Percentiles rank a stretch among this genome's conserved stretches.
Conservation (phyloP, 2,329 filamentous ascomycete species). For the Epichloe typhina region DNA sequence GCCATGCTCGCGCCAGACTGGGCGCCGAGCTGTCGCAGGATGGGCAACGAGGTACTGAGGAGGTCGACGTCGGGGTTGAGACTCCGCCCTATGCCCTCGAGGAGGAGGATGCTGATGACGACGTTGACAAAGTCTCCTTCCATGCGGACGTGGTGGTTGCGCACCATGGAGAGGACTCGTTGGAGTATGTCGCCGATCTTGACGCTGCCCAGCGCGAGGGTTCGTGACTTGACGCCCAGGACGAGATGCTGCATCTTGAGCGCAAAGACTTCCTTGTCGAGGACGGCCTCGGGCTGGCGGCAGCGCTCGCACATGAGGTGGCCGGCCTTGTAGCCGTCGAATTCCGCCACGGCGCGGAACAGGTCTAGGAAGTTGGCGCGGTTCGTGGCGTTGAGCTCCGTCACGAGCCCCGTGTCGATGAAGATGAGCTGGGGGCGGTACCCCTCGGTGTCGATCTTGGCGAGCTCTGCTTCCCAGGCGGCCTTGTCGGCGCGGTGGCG, state of each 20-base stretch:
- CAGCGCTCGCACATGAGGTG: constrained; percentile 94
- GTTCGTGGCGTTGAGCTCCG: constrained; percentile 78
- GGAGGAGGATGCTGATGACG: constrained; percentile 80
- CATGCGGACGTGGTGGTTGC: constrained; percentile 79
- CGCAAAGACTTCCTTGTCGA: constrained; percentile 82
- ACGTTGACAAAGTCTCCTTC: constrained; percentile 99
- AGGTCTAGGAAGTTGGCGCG: constrained; percentile 85
- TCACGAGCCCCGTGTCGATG: constrained; percentile 92
- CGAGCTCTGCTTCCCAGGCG: constrained; percentile 63
- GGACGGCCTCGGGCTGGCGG: constrained; percentile 78
- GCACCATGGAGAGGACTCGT: constrained; percentile 82
- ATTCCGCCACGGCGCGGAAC: constrained; percentile 91
- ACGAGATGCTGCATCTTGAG: constrained; percentile 96
- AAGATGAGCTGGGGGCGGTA: constrained; percentile 92
- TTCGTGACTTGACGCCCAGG: constrained; percentile 76
- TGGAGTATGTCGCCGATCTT: constrained; percentile 93
- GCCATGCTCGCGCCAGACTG: constrained; percentile 59
- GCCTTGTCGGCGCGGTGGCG: constrained; percentile 45
- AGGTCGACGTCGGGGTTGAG: constrained; percentile 81
- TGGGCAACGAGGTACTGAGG: constrained; percentile 74
- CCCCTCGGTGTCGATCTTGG: constrained; percentile 69
- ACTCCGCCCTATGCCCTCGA: constrained; percentile 85
- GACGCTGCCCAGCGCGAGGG: constrained; percentile 83
- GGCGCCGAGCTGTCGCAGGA: constrained; percentile 74
- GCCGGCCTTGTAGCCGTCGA: constrained; percentile 90